These are phyloP conservation scores for Euphorbia peplus DNA, from an alignment of 345 rosid genomes.

Conservation along the genomic window DNA sequence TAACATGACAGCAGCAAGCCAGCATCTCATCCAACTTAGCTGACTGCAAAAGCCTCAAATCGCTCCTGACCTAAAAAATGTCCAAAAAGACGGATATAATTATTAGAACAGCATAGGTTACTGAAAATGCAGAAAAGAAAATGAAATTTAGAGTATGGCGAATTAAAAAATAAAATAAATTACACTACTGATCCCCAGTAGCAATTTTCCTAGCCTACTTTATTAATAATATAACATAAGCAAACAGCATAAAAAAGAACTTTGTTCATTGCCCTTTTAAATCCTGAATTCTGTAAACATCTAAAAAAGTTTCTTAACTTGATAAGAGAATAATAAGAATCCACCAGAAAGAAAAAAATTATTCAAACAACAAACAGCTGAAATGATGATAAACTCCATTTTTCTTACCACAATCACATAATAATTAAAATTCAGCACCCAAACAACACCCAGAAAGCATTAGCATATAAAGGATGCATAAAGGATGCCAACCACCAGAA, in stretches of 20 bases:
- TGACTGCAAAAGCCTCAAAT: conserved; percentile 67
- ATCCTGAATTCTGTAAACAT: not conserved
- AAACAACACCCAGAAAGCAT: conserved; percentile 6
- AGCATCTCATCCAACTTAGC: conserved; percentile 58
- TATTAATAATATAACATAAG: not conserved
- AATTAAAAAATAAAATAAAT: not conserved
- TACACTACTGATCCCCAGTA: not conserved
- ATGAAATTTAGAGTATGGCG: not conserved
- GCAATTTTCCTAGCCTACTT: not conserved
- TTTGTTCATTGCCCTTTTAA: not conserved
- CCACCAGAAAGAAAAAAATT: not conserved
- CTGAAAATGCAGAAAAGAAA: not conserved
- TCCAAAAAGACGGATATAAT: not conserved
- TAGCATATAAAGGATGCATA: too few relatives aligned
- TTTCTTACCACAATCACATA: not conserved
- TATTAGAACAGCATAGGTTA: not conserved
- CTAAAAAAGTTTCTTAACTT: not conserved
- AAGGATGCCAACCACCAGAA: not conserved
- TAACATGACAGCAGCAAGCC: conserved; percentile 64
- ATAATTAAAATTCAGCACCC: not conserved
- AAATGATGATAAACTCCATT: not conserved
- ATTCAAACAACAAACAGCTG: not conserved
- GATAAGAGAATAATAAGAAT: not conserved
- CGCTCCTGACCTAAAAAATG: conserved; percentile 68
- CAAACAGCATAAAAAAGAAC: not conserved